Base-by-base conservation (phyloP, 257 asterid genomes). In the Cinchona pubescens region DNA sequence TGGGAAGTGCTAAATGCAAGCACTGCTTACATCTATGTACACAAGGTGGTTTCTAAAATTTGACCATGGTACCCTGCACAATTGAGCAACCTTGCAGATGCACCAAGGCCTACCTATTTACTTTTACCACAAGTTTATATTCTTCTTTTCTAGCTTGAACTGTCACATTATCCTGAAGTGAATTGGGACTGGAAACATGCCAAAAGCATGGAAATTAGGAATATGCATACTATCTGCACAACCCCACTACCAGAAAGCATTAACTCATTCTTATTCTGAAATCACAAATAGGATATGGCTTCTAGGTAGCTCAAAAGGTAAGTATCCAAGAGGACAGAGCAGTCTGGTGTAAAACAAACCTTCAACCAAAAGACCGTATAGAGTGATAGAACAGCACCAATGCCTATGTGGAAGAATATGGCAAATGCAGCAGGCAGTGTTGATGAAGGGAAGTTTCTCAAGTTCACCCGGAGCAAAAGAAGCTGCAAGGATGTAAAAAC, bases 301-400 rank as follows among this genome's bases (percentile, higher is more conserved):
- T 48, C 37, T 15, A 53, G 30, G 37, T 18, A 13, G 19, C 58
- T n/a, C 0, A 37, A 30, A 46, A 38, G 1, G 45, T 1, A 32
- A 29, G 46, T 45, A 53, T 11, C 29, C 35, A 55, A 55, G 51
- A 59, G 38, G 32, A 46, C 29, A 37, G 2, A 65, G 61, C 29
- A 71, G 56, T 42, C 12, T 61, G 42, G 64, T 42, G 64, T 64
- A 78, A 60, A 76, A 80, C 88, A 63, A 19, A 95, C 99, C 97
- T 92, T 90, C 83, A 90, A 72, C 98, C 99, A 95, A 86, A 95
- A 95, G 75, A 88, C 69, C 49, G 86, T 79, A 88, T 92, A 92
- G 72, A 95, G 94, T 60, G 85, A 53, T 49, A 95, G 88, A 76
- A 95, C 92, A 58, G 98, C 92, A 62, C 90, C 99, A 83, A 92